Evolutionary conservation across 352 stramenopile species (phyloP).

Genomic region (Phytopythium oedochilum): DNA sequence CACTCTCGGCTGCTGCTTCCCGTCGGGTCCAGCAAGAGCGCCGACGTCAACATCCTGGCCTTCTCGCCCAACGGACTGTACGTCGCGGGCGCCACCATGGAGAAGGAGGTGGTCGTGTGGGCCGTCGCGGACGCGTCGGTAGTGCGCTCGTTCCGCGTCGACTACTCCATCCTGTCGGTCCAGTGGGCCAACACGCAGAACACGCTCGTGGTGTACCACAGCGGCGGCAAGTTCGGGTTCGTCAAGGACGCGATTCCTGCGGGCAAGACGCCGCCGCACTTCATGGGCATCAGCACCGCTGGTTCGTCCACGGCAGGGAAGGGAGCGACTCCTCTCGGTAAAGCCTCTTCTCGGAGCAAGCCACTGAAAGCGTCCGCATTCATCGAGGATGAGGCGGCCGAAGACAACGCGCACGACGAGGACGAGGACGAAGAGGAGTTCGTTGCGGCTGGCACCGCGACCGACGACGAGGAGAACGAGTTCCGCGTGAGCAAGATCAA

Average conservation of each 20-base stretch:
- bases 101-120: conserved; percentile 78
- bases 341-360: conserved; percentile 5
- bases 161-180: conserved; percentile 51
- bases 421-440: conserved; percentile 34
- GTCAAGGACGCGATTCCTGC: conserved; percentile 61
- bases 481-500: conserved; percentile 79
- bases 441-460: neutral
- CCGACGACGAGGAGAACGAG: conserved; percentile 57
- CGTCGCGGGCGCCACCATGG: conserved; percentile 55
- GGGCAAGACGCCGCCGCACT: conserved; percentile 50
- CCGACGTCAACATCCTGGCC: conserved; percentile 62
- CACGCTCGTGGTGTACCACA: conserved; percentile 49
- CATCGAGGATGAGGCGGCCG: conserved; percentile 45
- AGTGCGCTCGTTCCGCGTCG: conserved; percentile 50
- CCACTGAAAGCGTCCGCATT: conserved; percentile 27
- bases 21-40: conserved; percentile 33
- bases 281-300: conserved; percentile 11
- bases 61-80: conserved; percentile 84
- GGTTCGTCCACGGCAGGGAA: neutral
- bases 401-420: conserved; percentile 19
- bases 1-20: conserved; percentile 44
- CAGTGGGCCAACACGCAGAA: conserved; percentile 58
- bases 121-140: conserved; percentile 38
- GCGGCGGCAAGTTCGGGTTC: conserved; percentile 54
- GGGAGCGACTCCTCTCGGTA: neutral